Evolutionary conservation across 345 rosid genomes (phyloP).

Genomic region (Ceriops zippeliana): DNA sequence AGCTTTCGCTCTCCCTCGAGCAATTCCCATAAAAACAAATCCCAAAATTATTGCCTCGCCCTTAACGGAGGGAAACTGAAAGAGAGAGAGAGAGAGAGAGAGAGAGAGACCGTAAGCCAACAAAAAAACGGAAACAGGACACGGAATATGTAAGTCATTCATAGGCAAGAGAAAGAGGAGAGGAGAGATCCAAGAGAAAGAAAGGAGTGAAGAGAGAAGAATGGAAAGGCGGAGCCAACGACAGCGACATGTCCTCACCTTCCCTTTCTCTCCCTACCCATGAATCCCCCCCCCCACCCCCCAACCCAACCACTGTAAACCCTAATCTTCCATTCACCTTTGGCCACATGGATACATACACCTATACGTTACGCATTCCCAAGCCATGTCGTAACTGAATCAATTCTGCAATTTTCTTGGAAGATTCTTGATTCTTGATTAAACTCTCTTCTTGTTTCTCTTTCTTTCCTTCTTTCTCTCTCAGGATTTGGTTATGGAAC

Average conservation of each 20-base stretch:
- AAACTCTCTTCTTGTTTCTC: background rate
- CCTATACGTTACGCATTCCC: background rate
- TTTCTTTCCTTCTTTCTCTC: background rate
- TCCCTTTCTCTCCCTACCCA: background rate
- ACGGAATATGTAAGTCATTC: too few species aligned
- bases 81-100: too few species aligned
- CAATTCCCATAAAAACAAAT: too few species aligned
- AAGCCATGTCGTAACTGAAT: too few species aligned
- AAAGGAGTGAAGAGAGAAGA: constrained; percentile 1
- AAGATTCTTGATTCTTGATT: too few species aligned
- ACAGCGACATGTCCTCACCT: background rate
- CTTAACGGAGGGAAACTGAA: too few species aligned
- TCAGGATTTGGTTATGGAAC: constrained; percentile 50
- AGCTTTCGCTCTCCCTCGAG: too few species aligned
- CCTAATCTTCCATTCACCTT: constrained; percentile 3
- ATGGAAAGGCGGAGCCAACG: constrained; percentile 1
- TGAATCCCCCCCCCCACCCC: background rate
- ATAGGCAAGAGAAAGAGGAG: background rate
- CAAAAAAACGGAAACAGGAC: too few species aligned
- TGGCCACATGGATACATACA: background rate
- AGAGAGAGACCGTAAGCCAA: too few species aligned
- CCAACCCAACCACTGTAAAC: constrained; percentile 6
- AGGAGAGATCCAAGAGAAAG: background rate
- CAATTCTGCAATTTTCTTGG: too few species aligned
- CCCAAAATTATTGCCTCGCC: too few species aligned